These are phyloP conservation scores for Dactylonectria macrodidyma DNA, from an alignment of 2,329 filamentous ascomycete genomes.

Conservation along the genomic window DNA sequence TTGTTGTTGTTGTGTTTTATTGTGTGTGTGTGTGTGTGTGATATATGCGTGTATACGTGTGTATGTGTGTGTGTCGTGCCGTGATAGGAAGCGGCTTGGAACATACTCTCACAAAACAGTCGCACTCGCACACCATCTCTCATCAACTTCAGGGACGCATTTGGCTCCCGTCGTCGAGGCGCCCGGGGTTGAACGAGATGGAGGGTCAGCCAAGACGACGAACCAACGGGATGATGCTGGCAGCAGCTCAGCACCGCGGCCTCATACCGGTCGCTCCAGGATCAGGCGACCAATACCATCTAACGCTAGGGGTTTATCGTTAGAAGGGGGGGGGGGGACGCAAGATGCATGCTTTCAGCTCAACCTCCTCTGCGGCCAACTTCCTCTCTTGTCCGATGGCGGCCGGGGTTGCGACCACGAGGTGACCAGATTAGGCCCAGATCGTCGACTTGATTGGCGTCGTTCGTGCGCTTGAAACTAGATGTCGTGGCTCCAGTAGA, in stretches of 20 bases:
- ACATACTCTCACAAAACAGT: not conserved
- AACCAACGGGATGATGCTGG: constrained; percentile 32
- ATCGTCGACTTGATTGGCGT: constrained; percentile 40
- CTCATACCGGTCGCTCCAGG: constrained; percentile 16
- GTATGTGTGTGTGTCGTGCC: not conserved
- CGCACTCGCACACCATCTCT: constrained; percentile 19
- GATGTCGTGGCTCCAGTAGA: constrained; percentile 48
- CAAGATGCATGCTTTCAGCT: constrained; percentile 31
- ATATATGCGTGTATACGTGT: no score
- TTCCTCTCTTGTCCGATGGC: constrained; percentile 22
- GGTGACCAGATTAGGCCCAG: constrained; percentile 22
- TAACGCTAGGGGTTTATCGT: constrained; percentile 23
- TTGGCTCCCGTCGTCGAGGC: constrained; percentile 29
- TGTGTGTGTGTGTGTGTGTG: not conserved
- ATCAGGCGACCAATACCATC: constrained; percentile 24
- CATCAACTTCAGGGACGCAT: constrained; percentile 27
- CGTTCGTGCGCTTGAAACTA: constrained; percentile 36
- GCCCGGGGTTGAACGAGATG: constrained; percentile 20
- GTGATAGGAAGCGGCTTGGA: not conserved
- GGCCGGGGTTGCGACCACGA: constrained; percentile 12
- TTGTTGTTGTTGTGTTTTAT: constrained; percentile 19
- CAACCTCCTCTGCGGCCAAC: constrained; percentile 19
- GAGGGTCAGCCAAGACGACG: constrained; percentile 14
- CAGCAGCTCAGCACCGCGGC: constrained; percentile 21
- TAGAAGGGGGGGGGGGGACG: constrained; percentile 14